Evolutionary conservation across 2,329 filamentous ascomycete species (phyloP).

Genomic region (Aspergillus neotritici): DNA sequence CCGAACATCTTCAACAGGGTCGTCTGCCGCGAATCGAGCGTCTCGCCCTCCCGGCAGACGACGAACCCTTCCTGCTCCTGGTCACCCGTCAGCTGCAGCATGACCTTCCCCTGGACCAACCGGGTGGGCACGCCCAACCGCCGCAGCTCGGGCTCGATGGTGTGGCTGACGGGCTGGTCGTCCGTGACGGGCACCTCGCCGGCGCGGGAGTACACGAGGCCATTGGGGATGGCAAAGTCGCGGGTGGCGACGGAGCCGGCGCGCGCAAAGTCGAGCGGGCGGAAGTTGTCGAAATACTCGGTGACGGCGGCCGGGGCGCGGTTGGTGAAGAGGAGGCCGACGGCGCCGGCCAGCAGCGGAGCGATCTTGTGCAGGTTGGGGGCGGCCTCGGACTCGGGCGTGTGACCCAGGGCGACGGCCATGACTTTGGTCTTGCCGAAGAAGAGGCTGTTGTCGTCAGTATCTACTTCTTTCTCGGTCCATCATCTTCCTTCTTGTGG

Average conservation of each 20-base stretch:
- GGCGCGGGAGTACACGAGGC: constrained; percentile 70
- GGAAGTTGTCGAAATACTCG: constrained; percentile 65
- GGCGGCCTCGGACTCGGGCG: constrained; percentile 70
- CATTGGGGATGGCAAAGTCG: constrained; percentile 72
- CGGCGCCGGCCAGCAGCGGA: constrained; percentile 68
- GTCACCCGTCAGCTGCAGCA: constrained; percentile 51
- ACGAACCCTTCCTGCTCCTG: constrained; percentile 54
- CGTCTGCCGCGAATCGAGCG: constrained; percentile 85
- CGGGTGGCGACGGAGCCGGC: constrained; percentile 71
- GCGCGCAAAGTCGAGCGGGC: constrained; percentile 82
- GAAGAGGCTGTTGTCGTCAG: constrained; percentile 63
- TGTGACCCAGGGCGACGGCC: constrained; percentile 83
- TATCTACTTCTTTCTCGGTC: constrained; percentile 4
- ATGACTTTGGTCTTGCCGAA: constrained; percentile 99
- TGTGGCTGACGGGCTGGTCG: constrained; percentile 82
- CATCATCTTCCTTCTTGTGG: background rate
- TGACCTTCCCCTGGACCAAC: constrained; percentile 81
- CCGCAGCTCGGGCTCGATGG: constrained; percentile 82
- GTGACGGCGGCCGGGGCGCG: constrained; percentile 62
- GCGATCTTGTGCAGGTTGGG: constrained; percentile 68
- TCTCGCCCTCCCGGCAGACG: constrained; percentile 79
- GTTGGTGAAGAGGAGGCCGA: constrained; percentile 87
- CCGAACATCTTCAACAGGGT: constrained; percentile 90
- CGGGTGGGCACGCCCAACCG: constrained; percentile 85
- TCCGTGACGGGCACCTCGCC: constrained; percentile 74